Evolutionary conservation across 495 filamentous ascomycete species (phyloP), one percentile per base, ranked within the genome.

Genomic region (Eremomyces bilateralis): DNA sequence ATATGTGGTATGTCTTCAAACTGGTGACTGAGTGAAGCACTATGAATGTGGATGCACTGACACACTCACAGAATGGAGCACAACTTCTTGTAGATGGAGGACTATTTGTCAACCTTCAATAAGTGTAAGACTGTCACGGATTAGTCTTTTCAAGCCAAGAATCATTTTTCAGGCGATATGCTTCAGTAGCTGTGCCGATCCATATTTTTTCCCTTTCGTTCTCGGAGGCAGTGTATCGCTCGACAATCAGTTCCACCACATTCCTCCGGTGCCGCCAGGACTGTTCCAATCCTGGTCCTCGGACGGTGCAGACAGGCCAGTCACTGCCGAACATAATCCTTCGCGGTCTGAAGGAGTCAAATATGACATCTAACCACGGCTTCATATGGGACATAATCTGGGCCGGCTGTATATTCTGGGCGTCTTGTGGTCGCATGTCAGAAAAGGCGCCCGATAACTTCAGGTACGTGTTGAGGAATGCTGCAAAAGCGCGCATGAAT

Each of bases 31-130:
- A 13, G 15, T 21, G 10, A n/a, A n/a, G n/a, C n/a, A n/a, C 8
- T 15, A 28, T 3, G 27, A 19, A 6, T 34, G 31, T 24, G 12
- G 17, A 21, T n/a, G n/a, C n/a, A n/a, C n/a, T n/a, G n/a, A n/a
- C n/a, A n/a, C n/a, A n/a, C 15, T 37, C 31, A 41, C 39, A 69
- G 66, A 85, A 73, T 39, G 82, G 81, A 4, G 72, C 82, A 15
- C 80, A 88, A 57, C 33, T 91, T 33, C 51, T 93, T 39, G 83
- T 91, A 19, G 83, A 93, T 56, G 83, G 83, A 4, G 82, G 83
- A 0, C 37, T 73, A 15, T 76, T 73, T 50, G 71, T 74, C 11
- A 76, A 76, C 51, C 48, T 76, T 29, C 71, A 76, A 45, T 76
- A 49, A 45, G 12, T 24, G 4, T 31, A n/a, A n/a, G n/a, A n/a